phyloP scores from a whole-genome alignment of 2,329 filamentous ascomycete species.

The Talaromyces amestolkiae region DNA sequence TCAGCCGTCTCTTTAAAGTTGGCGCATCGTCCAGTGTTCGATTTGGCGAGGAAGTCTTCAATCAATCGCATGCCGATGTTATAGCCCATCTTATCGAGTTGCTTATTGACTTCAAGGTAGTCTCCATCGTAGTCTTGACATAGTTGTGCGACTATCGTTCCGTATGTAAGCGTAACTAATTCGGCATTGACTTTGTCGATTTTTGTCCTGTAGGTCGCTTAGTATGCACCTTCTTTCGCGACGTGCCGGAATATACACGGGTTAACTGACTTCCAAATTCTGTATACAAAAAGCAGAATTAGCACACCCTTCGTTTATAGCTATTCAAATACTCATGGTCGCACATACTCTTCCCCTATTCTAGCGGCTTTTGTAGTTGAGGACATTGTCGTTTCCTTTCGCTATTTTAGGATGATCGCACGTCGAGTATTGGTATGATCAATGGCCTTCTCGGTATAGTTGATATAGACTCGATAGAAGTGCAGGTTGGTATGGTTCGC shows the following conservation, averaged over 20 bases:
- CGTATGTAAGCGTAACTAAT: constrained; percentile 94
- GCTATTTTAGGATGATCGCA: neutral
- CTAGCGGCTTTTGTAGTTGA: constrained; percentile 65
- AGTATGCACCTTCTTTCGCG: neutral
- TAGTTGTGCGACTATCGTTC: constrained; percentile 92
- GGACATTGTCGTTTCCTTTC: constrained; percentile 38
- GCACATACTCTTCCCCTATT: constrained; percentile 70
- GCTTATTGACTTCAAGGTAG: constrained; percentile 94
- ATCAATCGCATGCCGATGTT: constrained; percentile 95
- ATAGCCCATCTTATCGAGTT: constrained; percentile 98
- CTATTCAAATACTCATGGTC: constrained; percentile 19
- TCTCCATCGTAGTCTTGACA: constrained; percentile 95
- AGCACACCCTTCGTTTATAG: neutral
- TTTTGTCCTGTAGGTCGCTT: constrained; percentile 63
- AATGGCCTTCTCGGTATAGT: neutral
- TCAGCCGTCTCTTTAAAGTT: constrained; percentile 97
- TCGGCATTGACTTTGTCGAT: constrained; percentile 98
- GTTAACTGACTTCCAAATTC: constrained; percentile 83
- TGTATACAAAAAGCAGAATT: constrained; percentile 37
- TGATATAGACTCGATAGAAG: neutral
- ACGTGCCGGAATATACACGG: neutral
- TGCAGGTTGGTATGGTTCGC: neutral
- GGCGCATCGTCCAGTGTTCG: constrained; percentile 79
- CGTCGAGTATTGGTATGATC: neutral
- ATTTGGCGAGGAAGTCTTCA: constrained; percentile 96